These are phyloP conservation scores for Jackrogersella multiformis DNA, from an alignment of 495 filamentous ascomycete species.

Conservation along the genomic window DNA sequence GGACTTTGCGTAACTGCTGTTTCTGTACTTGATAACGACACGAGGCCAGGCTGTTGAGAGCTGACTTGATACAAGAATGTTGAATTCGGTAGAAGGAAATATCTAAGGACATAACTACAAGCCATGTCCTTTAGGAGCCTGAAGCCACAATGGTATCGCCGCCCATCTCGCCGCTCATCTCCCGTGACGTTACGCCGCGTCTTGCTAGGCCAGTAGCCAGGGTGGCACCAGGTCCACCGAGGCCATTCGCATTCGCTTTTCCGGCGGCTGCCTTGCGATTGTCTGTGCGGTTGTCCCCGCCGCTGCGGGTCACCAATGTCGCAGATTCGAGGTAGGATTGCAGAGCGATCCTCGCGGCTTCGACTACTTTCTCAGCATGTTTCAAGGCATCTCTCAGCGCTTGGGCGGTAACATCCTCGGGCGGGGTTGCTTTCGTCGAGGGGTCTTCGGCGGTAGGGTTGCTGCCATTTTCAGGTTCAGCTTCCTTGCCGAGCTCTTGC, in stretches of 20 bases:
- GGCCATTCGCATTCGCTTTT: neutral
- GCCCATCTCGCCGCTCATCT: conserved; percentile 64
- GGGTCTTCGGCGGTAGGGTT: conserved; percentile 14
- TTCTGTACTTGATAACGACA: conserved; percentile 3
- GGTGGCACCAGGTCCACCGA: neutral
- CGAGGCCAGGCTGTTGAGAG: conserved; percentile 30
- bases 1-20: conserved; percentile 9
- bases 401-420: conserved; percentile 41
- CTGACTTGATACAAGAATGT: conserved; percentile 32
- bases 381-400: conserved; percentile 48
- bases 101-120: neutral
- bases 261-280: neutral
- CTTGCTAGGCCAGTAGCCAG: conserved; percentile 38
- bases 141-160: conserved; percentile 54
- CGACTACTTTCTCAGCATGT: conserved; percentile 54
- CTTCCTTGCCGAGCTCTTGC: conserved; percentile 26
- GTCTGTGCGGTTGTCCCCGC: neutral
- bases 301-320: conserved; percentile 3
- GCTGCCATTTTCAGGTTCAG: conserved; percentile 29
- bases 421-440: conserved; percentile 1
- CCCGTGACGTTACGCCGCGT: conserved; percentile 58
- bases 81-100: conserved; percentile 30
- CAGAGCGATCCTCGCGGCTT: conserved; percentile 48
- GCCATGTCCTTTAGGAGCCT: conserved; percentile 8
- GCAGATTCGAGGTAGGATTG: conserved; percentile 42